Conservation (phyloP, 192 early-diverging fungal genomes). For the Entomortierella chlamydospora region DNA sequence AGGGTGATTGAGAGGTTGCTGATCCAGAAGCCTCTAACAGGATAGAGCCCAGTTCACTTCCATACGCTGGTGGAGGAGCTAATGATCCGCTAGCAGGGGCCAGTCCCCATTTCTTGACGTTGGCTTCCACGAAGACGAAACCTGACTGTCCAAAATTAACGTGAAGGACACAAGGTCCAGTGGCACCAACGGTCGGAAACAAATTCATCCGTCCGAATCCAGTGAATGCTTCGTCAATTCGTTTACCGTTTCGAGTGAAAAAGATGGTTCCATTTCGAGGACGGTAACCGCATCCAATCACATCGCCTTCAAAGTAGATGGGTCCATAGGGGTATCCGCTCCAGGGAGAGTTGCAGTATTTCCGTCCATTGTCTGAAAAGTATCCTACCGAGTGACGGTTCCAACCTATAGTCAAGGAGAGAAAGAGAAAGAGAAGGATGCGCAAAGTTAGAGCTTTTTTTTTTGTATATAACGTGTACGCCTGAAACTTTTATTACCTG, state of each 20-base stretch:
- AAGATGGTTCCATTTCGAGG: constrained; percentile 79
- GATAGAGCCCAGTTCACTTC: constrained; percentile 75
- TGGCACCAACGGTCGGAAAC: constrained; percentile 72
- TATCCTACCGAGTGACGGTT: constrained; percentile 81
- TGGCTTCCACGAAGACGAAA: constrained; percentile 88
- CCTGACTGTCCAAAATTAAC: constrained; percentile 85
- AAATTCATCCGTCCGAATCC: constrained; percentile 75
- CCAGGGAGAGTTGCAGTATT: constrained; percentile 77
- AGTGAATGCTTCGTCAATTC: constrained; percentile 74
- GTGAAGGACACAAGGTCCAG: constrained; percentile 67
- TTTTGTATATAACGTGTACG: too few species aligned
- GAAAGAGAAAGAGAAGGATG: too few species aligned
- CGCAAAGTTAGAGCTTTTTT: too few species aligned
- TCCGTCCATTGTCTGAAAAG: constrained; percentile 72
- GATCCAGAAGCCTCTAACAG: constrained; percentile 60
- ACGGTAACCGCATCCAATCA: constrained; percentile 83
- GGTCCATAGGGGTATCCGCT: constrained; percentile 71
- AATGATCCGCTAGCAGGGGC: constrained; percentile 77
- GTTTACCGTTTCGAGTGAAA: constrained; percentile 81
- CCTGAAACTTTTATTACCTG: too few species aligned
- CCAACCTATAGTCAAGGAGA: constrained; percentile 63
- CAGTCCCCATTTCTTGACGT: constrained; percentile 86
- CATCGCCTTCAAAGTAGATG: constrained; percentile 77
- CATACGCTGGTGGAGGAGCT: constrained; percentile 82
- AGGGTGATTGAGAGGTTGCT: background rate